Evolutionary conservation across 1,284 basidiomycete genomes (phyloP).

Genomic region (Heterobasidion parviporum): DNA sequence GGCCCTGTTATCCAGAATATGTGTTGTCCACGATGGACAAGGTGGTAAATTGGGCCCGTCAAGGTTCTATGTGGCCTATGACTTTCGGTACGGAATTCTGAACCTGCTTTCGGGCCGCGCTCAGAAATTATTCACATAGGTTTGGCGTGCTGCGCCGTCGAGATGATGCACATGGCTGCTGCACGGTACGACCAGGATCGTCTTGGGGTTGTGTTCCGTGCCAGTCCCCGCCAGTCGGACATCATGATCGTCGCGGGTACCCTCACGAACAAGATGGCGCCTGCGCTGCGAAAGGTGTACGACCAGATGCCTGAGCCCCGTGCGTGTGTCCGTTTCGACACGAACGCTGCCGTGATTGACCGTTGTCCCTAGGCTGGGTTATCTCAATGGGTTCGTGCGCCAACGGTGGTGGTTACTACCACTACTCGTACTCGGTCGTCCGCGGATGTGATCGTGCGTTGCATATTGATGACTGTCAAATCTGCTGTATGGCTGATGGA

Average conservation of each 20-base stretch:
- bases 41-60: slow-evolving; percentile 95
- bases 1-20: slow-evolving; percentile 60
- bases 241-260: slow-evolving; percentile 99
- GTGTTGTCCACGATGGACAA: slow-evolving; percentile 95
- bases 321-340: slow-evolving; percentile 25
- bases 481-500: background rate
- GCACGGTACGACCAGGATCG: slow-evolving; percentile 99
- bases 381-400: slow-evolving; percentile 99
- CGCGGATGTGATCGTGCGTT: slow-evolving; percentile 93
- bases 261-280: slow-evolving; percentile 99
- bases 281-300: slow-evolving; percentile 90
- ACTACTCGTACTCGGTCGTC: slow-evolving; percentile 98
- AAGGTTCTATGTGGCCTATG: slow-evolving; percentile 99
- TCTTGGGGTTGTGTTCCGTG: slow-evolving; percentile 96
- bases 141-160: slow-evolving; percentile 97
- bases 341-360: slow-evolving; percentile 1
- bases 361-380: slow-evolving; percentile 69
- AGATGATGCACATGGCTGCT: slow-evolving; percentile 99
- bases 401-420: slow-evolving; percentile 98
- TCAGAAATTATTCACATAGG: slow-evolving; percentile 35
- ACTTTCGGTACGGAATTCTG: slow-evolving; percentile 65
- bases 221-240: slow-evolving; percentile 94
- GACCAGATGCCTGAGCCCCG: slow-evolving; percentile 96
- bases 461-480: background rate
- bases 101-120: background rate